Base-by-base conservation (phyloP, 805 yeast genomes). In the Candida succiphila region DNA sequence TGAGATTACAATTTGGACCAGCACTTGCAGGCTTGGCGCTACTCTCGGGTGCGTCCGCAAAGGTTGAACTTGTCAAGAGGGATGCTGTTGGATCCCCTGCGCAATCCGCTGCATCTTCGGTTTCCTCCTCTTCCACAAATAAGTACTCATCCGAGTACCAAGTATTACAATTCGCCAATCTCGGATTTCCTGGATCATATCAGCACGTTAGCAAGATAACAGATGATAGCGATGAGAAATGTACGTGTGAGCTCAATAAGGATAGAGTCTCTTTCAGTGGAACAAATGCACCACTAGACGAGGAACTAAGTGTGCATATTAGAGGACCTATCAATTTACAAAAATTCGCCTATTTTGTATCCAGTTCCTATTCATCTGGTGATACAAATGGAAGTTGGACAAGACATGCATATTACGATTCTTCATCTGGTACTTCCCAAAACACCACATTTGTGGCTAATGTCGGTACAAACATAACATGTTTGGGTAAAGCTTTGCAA, bases 271-370 rank as follows among this genome's bases (percentile, higher is more conserved):
- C 46, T 5, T 74, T 75, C 42, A 56, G 66, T 8, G 89, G 89
- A 17, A 37, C 71, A 17, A 72, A 77, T 46, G 58, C 86, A 19
- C 92, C 92, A 6, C 50, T 80, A 26, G 60, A 78, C 50, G 77
- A 69, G 43, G 87, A 75, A 50, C 61, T 81, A 18, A 75, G 86
- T 4, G 85, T 81, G 13, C 92, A 81, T 51, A 72, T 81, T 53
- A 69, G 92, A 59, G 92, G 92, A 29, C 92, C 92, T 8, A 51
- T 81, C 38, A 58, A 67, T 13, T 61, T 81, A 47, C 54, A 59
- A 38, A 67, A 71, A 45, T 81, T 80, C 49, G 88, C 75, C 5
- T 75, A 60, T 43, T 81, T 76, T 49, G 63, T 64, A n/a, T 44
- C 76, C 13, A 60, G 61, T 4, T 49, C 57, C 20, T 75, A 61